Percentiles rank a stretch among this genome's conserved stretches.
Conservation (phyloP, 441 rosid species). For the Erysimum cheiri region DNA sequence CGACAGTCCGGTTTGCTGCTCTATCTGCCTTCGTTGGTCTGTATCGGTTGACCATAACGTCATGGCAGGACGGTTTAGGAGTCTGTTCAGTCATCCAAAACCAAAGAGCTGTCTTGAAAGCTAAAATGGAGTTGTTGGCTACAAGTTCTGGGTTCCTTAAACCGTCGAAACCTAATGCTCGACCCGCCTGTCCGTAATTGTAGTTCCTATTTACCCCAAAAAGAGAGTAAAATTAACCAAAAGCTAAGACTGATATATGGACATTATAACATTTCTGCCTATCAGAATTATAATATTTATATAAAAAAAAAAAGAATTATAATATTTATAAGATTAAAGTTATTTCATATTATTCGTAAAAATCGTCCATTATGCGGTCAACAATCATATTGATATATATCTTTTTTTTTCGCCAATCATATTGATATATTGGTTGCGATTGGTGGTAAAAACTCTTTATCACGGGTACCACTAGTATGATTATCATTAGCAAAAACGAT, state of each 20-base stretch:
- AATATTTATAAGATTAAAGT: no score
- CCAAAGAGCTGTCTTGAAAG: conserved; percentile 87
- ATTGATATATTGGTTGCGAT: no score
- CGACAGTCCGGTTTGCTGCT: conserved; percentile 70
- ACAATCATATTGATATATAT: no score
- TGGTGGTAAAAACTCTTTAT: no score
- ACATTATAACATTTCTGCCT: neutral
- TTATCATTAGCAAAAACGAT: no score
- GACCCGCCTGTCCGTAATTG: conserved; percentile 87
- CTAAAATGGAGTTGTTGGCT: conserved; percentile 64
- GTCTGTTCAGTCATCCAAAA: conserved; percentile 85
- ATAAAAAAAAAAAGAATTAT: no score
- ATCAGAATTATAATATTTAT: no score
- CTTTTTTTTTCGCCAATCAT: no score
- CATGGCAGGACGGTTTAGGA: conserved; percentile 88
- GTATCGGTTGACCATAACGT: conserved; percentile 72
- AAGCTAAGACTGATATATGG: neutral
- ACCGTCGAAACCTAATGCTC: conserved; percentile 78
- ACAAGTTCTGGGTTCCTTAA: conserved; percentile 70
- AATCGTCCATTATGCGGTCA: no score
- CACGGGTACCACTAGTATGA: no score
- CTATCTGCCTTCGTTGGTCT: conserved; percentile 53
- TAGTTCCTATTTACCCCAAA: conserved; percentile 57
- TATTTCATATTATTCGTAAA: no score
- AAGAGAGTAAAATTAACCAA: neutral